Base-by-base conservation (phyloP, 768 basidiomycete species). In the Lactifluus volemus region DNA sequence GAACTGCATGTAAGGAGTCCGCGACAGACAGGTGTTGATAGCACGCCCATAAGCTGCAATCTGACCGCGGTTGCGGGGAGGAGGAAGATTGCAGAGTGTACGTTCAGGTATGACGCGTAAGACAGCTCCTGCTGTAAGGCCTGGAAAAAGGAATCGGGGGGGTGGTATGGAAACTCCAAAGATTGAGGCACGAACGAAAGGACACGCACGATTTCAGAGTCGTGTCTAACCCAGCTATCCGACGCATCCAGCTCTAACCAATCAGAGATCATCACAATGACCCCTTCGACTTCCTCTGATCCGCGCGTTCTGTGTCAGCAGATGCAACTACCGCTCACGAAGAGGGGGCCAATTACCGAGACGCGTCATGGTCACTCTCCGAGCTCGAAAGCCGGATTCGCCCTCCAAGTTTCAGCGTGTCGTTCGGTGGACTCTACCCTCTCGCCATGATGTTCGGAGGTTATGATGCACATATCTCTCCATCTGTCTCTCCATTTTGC, bases 191-290 rank as follows among this genome's bases (percentile, higher is more conserved):
- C 58, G 38, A 44, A 61, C 17, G 10, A 38, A 38, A 11, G 36
- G 47, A 54, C 49, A 79, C 88, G 74, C 72, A 94, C 94, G 57
- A 96, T 89, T 74, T 96, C 97, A 49, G 93, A 88, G 70, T 99
- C 97, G 68, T 96, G 92, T 49, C 97, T 84, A 56, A 98, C 86
- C 80, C 95, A 92, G 68, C 93, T 92, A 73, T 98, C 94, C 0
- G 82, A 76, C 8, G 92, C 86, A 73, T 99, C 97, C 42, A 99
- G 78, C 71, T 97, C 92, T 3, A 99, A 79, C 97, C 97, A 99
- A 58, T 95, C 91, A 2, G 94, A 93, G 8, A 89, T 79, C 71
- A 97, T 81, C 5, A 79, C 86, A 14, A 90, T 83, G 41, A 89
- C 75, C 30, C 79, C 79, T 61, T 88, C 84, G 10, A 84, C 82